A percentile compares a stretch with the other conserved stretches of the same genome.
Conservation (phyloP, 768 basidiomycete species). For the Rickenella mellea region DNA sequence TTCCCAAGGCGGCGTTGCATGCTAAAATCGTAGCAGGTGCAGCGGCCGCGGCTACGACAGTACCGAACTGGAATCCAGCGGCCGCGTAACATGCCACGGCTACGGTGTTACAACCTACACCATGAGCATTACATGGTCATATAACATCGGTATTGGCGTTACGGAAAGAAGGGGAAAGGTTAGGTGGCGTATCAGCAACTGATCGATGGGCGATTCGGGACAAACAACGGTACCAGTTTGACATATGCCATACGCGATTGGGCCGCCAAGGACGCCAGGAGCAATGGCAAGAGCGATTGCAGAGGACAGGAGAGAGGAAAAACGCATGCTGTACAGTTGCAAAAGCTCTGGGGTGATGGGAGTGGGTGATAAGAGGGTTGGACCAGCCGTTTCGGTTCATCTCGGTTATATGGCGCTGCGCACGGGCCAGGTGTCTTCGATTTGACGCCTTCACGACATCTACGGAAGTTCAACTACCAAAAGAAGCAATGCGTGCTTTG, state of each 20-base stretch:
- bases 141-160: no score
- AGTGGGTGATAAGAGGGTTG: no score
- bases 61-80: conserved; percentile 33
- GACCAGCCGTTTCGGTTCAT: no score
- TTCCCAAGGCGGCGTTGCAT: conserved; percentile 35
- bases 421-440: no score
- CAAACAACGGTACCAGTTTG: conserved; percentile 27
- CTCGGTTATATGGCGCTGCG: no score
- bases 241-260: conserved; percentile 30
- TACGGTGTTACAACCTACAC: conserved; percentile 24
- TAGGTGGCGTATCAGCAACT: no score
- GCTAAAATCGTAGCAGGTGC: conserved; percentile 28
- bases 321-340: not conserved
- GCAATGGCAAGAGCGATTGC: conserved; percentile 1
- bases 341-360: no score
- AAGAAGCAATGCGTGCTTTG: no score
- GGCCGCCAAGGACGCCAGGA: conserved; percentile 16
- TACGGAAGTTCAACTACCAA: no score
- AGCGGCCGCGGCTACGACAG: conserved; percentile 22
- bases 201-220: no score
- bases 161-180: not conserved
- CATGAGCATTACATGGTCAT: not conserved
- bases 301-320: not conserved
- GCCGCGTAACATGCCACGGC: conserved; percentile 35
- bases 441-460: no score